A percentile compares a stretch with the other conserved stretches of the same genome.
These are phyloP conservation scores for Cercospora canescens DNA, from an alignment of 2,329 filamentous ascomycete species.

Conservation along the genomic window DNA sequence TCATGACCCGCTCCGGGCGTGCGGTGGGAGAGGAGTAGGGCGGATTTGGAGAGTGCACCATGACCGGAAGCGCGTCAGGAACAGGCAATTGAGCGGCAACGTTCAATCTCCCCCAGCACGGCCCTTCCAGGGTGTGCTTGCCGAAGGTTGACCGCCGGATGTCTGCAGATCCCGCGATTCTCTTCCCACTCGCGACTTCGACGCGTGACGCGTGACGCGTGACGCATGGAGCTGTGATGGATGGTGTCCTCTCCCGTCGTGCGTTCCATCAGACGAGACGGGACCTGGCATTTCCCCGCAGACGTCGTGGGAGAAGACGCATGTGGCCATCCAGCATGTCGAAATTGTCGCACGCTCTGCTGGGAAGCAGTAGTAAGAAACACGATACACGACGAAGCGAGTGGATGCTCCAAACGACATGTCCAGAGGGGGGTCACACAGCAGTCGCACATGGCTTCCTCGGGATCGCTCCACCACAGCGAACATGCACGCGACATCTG, in stretches of 20 bases:
- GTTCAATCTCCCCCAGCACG: neutral
- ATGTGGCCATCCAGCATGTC: neutral
- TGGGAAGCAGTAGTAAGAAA: neutral
- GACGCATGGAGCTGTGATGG: neutral
- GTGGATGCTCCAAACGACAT: neutral
- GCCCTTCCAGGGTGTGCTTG: neutral
- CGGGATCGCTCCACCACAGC: neutral
- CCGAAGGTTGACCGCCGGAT: neutral
- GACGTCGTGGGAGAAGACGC: neutral
- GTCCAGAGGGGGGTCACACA: neutral
- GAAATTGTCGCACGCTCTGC: neutral
- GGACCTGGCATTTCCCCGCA: neutral
- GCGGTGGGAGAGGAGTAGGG: neutral
- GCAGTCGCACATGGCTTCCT: neutral
- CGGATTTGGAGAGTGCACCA: neutral
- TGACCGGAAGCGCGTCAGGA: neutral
- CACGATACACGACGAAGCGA: neutral
- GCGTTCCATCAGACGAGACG: no score
- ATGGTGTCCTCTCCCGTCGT: no score
- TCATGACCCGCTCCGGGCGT: neutral
- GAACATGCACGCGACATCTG: neutral
- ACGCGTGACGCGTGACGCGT: neutral
- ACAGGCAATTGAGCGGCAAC: constrained; percentile 1
- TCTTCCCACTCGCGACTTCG: neutral
- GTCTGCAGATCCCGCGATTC: neutral